Percentiles rank a stretch among this genome's conserved stretches.
phyloP scores from a whole-genome alignment of 75 land plant species.

The Chamaecyparis obtusa region DNA sequence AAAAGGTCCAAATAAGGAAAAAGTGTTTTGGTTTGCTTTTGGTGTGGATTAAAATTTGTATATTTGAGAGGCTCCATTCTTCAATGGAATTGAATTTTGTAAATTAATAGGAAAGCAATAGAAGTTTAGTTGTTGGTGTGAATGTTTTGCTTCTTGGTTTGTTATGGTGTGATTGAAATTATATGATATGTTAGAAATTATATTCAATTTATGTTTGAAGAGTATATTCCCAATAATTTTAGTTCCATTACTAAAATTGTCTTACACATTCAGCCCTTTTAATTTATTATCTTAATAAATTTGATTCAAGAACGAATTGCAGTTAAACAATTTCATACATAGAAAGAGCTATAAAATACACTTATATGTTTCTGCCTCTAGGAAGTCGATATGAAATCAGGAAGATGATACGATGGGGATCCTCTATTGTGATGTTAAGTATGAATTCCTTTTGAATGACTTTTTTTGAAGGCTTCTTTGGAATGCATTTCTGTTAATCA shows the following conservation, averaged over 20 bases:
- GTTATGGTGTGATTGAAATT: background rate
- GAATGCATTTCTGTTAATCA: no score
- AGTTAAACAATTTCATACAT: background rate
- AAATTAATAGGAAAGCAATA: background rate
- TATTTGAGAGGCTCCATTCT: background rate
- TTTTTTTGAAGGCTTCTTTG: no score
- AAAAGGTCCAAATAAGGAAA: background rate
- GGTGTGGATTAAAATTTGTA: background rate
- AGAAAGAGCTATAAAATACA: no score
- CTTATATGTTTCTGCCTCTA: no score
- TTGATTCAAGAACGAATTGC: background rate
- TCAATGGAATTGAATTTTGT: background rate
- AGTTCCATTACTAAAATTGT: no score
- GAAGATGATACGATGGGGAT: no score
- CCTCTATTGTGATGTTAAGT: no score
- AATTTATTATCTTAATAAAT: no score
- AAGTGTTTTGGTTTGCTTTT: constrained; percentile 8
- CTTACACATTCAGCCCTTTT: background rate
- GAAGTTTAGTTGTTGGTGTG: background rate
- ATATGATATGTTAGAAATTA: background rate
- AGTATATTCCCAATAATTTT: background rate
- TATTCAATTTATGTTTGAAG: no score
- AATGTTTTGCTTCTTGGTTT: background rate
- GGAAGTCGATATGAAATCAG: no score
- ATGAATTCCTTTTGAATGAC: no score